Base-by-base conservation (phyloP, 352 stramenopile species). In the Aphanomyces invadans region DNA sequence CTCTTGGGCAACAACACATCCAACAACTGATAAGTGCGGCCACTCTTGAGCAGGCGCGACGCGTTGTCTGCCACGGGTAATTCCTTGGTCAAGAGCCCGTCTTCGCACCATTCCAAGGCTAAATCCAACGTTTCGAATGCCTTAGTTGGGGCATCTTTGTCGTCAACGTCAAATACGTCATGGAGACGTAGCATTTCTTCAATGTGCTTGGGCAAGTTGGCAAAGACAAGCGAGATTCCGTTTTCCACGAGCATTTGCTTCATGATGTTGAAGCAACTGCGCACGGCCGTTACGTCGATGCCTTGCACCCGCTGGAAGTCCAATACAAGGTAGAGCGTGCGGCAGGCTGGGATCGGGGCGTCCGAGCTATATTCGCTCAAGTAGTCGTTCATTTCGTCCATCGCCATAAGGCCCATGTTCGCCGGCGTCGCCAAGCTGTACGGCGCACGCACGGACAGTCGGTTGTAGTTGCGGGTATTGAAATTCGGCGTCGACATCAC, bases 221-320 rank as follows among this genome's bases (percentile, higher is more conserved):
- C 76, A 55, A 95, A 92, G 29, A 92, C 75, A 4, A 95, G 73
- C 25, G 70, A 69, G 59, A 95, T 86, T 28, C 86, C 86, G 53
- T 95, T 82, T 65, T 92, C 80, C 11, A 72, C 74, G 17, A 92
- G 69, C 15, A 95, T 63, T 46, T 92, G 83, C 71, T 92, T 91
- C 52, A 81, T 95, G 39, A 80, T 83, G 52, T 91, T 87, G 73
- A 95, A 94, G 68, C 85, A 92, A 12, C 77, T 90, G n/a, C 85
- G 79, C 31, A 93, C 84, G 11, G 88, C 86, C 21, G 88, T 96
- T 4, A 85, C 86, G 51, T 96, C 88, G n/a, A 96, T 90, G 21
- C 88, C 88, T 28, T 84, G 88, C 23, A 96, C 88, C 33, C 83
- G 84, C 26, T 90, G 81, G 74, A 96, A 96, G 72, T 96, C 87